Evolutionary conservation across 106 monocot species (phyloP).

Genomic region (Acanthochlamys bracteata): DNA sequence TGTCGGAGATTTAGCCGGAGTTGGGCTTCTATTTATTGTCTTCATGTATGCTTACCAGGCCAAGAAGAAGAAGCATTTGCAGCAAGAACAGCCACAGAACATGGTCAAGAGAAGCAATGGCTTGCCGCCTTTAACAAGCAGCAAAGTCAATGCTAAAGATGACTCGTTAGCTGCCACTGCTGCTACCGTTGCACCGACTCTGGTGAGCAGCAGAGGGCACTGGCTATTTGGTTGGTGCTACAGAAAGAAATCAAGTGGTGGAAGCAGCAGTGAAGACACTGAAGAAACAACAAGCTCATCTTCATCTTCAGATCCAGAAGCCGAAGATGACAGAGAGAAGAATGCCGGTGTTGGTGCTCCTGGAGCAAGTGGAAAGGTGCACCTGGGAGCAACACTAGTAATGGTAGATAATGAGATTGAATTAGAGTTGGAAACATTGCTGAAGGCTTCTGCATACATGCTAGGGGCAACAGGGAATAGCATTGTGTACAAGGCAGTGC

Average conservation of each 20-base stretch:
- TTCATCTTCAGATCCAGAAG: constrained; percentile 34
- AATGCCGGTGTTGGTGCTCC: not conserved
- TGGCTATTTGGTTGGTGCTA: constrained; percentile 25
- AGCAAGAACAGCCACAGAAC: constrained; percentile 10
- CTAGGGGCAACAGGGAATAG: constrained; percentile 77
- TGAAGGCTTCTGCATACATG: constrained; percentile 98
- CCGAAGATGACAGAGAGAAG: constrained; percentile 20
- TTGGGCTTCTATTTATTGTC: constrained; percentile 49
- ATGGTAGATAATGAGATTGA: constrained; percentile 72
- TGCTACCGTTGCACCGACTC: not conserved
- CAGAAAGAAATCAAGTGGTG: constrained; percentile 1
- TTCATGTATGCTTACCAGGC: constrained; percentile 59
- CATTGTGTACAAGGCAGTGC: constrained; percentile 97
- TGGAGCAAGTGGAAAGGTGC: constrained; percentile 2
- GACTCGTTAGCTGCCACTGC: not conserved
- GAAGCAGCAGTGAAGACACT: constrained; percentile 19
- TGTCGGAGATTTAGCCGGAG: constrained; percentile 65
- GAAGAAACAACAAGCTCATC: constrained; percentile 47
- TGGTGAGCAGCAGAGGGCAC: not conserved
- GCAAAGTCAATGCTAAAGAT: not conserved
- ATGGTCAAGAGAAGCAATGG: not conserved
- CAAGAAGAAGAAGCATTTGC: constrained; percentile 46
- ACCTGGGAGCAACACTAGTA: constrained; percentile 45
- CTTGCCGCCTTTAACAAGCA: no score
- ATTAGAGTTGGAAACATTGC: constrained; percentile 80